These are phyloP conservation scores for Ogataea paradorogensis DNA, from an alignment of 805 yeast species.

Conservation along the genomic window DNA sequence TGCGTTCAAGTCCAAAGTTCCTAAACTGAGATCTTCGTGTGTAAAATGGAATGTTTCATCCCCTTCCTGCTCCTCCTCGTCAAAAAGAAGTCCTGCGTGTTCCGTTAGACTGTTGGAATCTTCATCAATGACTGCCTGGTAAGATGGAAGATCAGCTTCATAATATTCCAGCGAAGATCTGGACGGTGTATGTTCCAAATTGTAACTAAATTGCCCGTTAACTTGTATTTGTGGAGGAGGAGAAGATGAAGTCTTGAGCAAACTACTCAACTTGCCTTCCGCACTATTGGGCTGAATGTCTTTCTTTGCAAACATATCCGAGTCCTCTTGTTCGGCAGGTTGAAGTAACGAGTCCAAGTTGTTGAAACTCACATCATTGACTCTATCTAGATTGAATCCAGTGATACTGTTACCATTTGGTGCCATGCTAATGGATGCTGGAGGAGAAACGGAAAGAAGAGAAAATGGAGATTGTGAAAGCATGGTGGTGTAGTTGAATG, in stretches of 20 bases:
- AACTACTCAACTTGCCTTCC: slow-evolving; percentile 16
- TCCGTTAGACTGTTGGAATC: slow-evolving; percentile 22
- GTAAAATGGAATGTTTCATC: slow-evolving; percentile 15
- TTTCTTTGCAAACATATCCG: slow-evolving; percentile 15
- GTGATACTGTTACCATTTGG: background rate
- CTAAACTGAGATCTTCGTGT: slow-evolving; percentile 18
- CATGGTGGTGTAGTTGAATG: slow-evolving; percentile 28
- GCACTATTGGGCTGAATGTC: slow-evolving; percentile 10
- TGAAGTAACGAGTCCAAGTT: slow-evolving; percentile 24
- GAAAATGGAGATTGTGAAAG: slow-evolving; percentile 40
- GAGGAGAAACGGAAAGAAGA: slow-evolving; percentile 25
- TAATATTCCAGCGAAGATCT: slow-evolving; percentile 26
- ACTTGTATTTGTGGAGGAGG: slow-evolving; percentile 4
- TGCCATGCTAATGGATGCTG: slow-evolving; percentile 22
- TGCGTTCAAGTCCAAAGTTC: slow-evolving; percentile 20
- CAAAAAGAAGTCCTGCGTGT: slow-evolving; percentile 25
- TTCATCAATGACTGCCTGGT: slow-evolving; percentile 27
- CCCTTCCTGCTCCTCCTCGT: slow-evolving; percentile 13
- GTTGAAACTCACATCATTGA: slow-evolving; percentile 19
- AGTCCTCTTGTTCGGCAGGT: slow-evolving; percentile 7
- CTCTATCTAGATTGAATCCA: slow-evolving; percentile 2
- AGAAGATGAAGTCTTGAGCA: slow-evolving; percentile 10
- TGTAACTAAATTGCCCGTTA: slow-evolving; percentile 5
- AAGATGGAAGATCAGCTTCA: slow-evolving; percentile 26
- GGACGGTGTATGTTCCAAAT: slow-evolving; percentile 22